Percentiles rank a stretch among this genome's conserved stretches.
These are phyloP conservation scores for Tricholoma sp. DNA, from an alignment of 768 basidiomycete genomes.

Conservation along the genomic window DNA sequence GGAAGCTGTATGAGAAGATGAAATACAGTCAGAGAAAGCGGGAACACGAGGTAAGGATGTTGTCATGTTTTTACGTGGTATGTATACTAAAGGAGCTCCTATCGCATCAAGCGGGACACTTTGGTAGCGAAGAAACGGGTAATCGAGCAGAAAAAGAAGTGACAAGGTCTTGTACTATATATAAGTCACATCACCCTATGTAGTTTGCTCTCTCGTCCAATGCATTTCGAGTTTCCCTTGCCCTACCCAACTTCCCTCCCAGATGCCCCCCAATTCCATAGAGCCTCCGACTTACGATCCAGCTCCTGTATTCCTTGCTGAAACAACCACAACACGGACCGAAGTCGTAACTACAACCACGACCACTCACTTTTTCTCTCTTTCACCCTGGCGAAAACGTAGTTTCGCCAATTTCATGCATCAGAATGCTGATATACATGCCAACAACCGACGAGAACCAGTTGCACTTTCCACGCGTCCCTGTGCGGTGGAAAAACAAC, in stretches of 20 bases:
- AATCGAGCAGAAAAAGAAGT: conserved; percentile 49
- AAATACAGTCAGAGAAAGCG: conserved; percentile 80
- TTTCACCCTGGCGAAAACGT: conserved; percentile 61
- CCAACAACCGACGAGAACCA: conserved; percentile 18
- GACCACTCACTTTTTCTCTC: conserved; percentile 59
- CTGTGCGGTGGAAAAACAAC: conserved; percentile 38
- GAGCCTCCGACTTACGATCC: conserved; percentile 33
- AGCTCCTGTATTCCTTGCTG: conserved; percentile 34
- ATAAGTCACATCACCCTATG: too few relatives aligned
- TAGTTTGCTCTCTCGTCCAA: neutral
- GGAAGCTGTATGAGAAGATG: conserved; percentile 91
- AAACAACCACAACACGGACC: conserved; percentile 45
- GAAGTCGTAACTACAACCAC: conserved; percentile 43
- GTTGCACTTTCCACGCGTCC: conserved; percentile 16
- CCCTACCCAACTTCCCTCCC: conserved; percentile 9
- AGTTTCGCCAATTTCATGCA: conserved; percentile 24
- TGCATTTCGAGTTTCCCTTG: neutral
- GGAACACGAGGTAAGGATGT: conserved; percentile 63
- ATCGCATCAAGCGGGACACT: conserved; percentile 44
- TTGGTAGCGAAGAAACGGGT: conserved; percentile 55
- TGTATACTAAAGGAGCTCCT: conserved; percentile 8
- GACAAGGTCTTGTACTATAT: conserved; percentile 10
- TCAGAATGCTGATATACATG: conserved; percentile 20
- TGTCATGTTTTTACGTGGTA: neutral
- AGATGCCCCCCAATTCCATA: conserved; percentile 2